Conservation (phyloP, 192 early-diverging fungal genomes). For the Gamsiella multidivaricata region DNA sequence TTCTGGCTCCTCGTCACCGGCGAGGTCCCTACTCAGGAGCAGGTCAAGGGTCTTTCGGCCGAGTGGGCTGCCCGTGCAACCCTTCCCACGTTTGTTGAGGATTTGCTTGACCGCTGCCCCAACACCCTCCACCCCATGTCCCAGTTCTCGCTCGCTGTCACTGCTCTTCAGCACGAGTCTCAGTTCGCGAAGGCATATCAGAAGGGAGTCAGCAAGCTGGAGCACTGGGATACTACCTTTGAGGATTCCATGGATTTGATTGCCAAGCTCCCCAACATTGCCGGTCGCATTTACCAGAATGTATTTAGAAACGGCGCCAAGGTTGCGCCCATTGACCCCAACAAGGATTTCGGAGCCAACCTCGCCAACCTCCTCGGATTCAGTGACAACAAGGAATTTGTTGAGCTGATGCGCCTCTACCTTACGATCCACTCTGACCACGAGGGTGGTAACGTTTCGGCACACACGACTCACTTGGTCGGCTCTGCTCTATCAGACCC, state of each 20-base stretch:
- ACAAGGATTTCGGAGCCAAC: conserved; percentile 94
- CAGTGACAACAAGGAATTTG: conserved; percentile 84
- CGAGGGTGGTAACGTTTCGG: conserved; percentile 99
- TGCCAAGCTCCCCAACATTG: conserved; percentile 96
- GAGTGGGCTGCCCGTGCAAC: conserved; percentile 96
- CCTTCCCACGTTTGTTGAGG: conserved; percentile 94
- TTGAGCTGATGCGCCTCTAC: conserved; percentile 97
- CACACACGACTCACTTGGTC: conserved; percentile 88
- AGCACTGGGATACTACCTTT: conserved; percentile 97
- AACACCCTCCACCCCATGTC: conserved; percentile 99
- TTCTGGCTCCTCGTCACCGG: conserved; percentile 99
- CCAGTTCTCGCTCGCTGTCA: conserved; percentile 97
- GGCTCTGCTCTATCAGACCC: conserved; percentile 95
- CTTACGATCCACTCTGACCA: conserved; percentile 99
- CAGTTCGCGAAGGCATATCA: conserved; percentile 98
- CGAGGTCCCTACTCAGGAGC: conserved; percentile 93
- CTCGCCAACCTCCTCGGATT: conserved; percentile 93
- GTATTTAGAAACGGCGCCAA: conserved; percentile 97
- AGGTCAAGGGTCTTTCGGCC: conserved; percentile 89
- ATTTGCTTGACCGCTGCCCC: conserved; percentile 98
- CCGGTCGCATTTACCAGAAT: conserved; percentile 88
- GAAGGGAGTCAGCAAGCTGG: conserved; percentile 87
- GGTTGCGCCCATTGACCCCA: conserved; percentile 80
- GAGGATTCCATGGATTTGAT: conserved; percentile 99
- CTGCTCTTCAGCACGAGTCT: conserved; percentile 96